These are phyloP conservation scores for Babesia sp. DNA, from an alignment of 169 alveolate species.

Conservation along the genomic window DNA sequence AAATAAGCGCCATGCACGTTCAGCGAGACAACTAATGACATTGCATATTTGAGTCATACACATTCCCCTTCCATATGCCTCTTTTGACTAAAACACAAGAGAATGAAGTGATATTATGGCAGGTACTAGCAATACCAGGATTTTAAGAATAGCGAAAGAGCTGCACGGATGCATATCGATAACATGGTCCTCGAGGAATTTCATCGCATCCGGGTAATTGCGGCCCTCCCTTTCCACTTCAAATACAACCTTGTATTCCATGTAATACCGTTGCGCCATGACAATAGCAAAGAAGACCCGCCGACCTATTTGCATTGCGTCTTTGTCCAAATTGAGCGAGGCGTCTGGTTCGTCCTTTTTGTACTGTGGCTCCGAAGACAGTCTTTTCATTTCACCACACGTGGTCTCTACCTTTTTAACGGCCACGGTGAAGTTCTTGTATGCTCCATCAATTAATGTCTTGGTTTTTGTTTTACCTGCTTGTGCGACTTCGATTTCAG, in stretches of 20 bases:
- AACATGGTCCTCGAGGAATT: background rate
- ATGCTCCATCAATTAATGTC: background rate
- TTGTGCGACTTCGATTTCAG: background rate
- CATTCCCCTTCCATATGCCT: background rate
- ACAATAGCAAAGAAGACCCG: background rate
- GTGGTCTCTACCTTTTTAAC: background rate
- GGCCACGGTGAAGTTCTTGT: background rate
- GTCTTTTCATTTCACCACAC: background rate
- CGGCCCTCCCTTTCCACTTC: background rate
- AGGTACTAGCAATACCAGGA: background rate
- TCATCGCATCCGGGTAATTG: background rate
- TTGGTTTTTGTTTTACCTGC: background rate
- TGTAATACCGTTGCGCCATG: background rate
- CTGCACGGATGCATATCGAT: background rate
- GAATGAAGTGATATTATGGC: background rate
- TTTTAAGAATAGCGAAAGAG: background rate
- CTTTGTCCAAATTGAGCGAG: background rate
- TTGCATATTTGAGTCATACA: background rate
- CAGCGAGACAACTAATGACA: background rate
- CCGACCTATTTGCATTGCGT: background rate
- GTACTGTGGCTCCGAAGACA: background rate
- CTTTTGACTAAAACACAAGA: background rate
- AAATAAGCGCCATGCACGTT: background rate
- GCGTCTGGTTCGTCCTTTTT: background rate
- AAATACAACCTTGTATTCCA: background rate